Evolutionary conservation across 352 stramenopile genomes (phyloP).

Genomic region (Phytophthora syringae): DNA sequence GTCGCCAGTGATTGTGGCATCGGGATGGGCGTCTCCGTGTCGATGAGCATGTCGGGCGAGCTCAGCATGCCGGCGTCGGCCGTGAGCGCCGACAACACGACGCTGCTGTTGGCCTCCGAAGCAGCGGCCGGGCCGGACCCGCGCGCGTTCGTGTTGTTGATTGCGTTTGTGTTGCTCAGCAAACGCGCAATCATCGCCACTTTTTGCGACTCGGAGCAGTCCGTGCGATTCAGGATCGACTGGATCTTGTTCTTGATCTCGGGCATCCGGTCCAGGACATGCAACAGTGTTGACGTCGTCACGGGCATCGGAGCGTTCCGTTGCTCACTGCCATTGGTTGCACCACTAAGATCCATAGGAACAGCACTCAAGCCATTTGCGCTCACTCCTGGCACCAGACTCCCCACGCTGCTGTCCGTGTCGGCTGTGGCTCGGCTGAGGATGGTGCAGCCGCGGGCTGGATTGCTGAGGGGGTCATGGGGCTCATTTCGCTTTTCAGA

Average conservation of each 20-base stretch:
- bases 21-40: constrained; percentile 56
- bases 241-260: constrained; percentile 93
- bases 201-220: constrained; percentile 90
- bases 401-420: constrained; percentile 39
- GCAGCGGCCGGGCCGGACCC: constrained; percentile 1
- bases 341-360: constrained; percentile 25
- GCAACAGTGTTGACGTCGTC: constrained; percentile 79
- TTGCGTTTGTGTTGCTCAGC: constrained; percentile 87
- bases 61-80: constrained; percentile 38
- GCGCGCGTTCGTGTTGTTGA: constrained; percentile 60
- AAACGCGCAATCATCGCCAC: constrained; percentile 88
- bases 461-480: constrained; percentile 19
- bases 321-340: constrained; percentile 15
- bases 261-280: constrained; percentile 86
- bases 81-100: constrained; percentile 35
- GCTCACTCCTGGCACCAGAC: constrained; percentile 29
- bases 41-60: constrained; percentile 43
- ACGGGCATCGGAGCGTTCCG: constrained; percentile 59
- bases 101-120: constrained; percentile 21
- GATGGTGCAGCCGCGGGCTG: constrained; percentile 16
- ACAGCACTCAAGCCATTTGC: constrained; percentile 27
- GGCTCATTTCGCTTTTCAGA: constrained; percentile 36
- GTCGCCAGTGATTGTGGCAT: constrained; percentile 49
- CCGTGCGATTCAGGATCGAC: constrained; percentile 80
- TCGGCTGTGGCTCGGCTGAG: constrained; percentile 7